Percentiles rank a stretch among this genome's conserved stretches.
Evolutionary conservation across 1,284 basidiomycete species (phyloP).

Genomic region (Moesziomyces sp.): DNA sequence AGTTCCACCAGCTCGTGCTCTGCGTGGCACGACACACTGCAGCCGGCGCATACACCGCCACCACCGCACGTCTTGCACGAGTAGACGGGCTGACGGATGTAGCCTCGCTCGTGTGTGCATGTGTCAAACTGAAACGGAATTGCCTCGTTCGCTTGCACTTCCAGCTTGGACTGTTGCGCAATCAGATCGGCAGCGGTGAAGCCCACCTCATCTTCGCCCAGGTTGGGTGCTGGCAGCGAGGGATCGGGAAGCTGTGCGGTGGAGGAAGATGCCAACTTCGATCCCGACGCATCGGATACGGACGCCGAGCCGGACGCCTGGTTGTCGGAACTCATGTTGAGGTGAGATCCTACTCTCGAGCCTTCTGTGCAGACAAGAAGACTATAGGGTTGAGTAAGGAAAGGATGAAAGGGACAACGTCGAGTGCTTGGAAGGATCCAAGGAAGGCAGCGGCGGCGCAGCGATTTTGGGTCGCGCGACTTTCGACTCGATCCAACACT

Average conservation of each 20-base stretch:
- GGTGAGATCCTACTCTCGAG: background rate
- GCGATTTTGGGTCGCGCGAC: background rate
- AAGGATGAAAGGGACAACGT: background rate
- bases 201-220: constrained; percentile 48
- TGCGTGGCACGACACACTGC: constrained; percentile 68
- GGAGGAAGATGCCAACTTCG: constrained; percentile 4
- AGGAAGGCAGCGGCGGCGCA: background rate
- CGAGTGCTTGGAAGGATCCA: background rate
- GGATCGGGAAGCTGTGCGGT: constrained; percentile 49
- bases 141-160: constrained; percentile 67
- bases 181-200: constrained; percentile 68
- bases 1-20: constrained; percentile 67
- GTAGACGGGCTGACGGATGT: constrained; percentile 68
- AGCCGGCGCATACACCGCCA: constrained; percentile 69
- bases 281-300: background rate
- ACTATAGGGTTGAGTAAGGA: background rate
- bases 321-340: constrained; percentile 16
- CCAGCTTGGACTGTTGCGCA: constrained; percentile 65
- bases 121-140: constrained; percentile 68
- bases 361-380: background rate
- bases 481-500: background rate
- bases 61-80: constrained; percentile 66
- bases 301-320: constrained; percentile 8
- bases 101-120: constrained; percentile 67
- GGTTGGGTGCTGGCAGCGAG: constrained; percentile 49